Evolutionary conservation across 192 early-diverging fungal species (phyloP), one percentile per base, ranked within the genome.

Genomic region (Dissophora globulifera): DNA sequence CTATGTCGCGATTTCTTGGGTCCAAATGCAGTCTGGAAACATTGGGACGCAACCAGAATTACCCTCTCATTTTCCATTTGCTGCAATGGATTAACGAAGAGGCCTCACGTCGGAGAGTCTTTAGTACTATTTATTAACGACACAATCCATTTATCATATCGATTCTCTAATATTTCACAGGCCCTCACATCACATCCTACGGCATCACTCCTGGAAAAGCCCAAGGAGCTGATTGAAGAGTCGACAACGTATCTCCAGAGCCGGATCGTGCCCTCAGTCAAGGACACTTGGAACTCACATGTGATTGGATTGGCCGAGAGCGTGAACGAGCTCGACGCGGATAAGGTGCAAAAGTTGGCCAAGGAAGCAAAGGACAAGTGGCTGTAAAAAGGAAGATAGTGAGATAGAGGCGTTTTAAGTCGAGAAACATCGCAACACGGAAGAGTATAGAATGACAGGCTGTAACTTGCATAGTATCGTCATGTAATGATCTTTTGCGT

Each of bases 361-460:
- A 76, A 76, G 63, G 72, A 76, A 22, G 52, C 29, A 58, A 76
- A 76, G 58, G 72, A 76, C 43, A 76, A 76, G 53, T 76, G 72
- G 72, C 62, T 76, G 72, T 76, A 76, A 64, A 58, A 29, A 46
- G 27, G 27, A 29, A 30, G 16, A 29, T 3, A 51, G 5, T 13
- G 27, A 51, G 17, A 38, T 41, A 48, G 13, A 61, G 50, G n/a
- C 7, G 25, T 7, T n/a, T n/a, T n/a, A n/a, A 43, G 16, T 23
- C 41, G 11, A 47, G 23, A 40, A 40, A 40, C 13, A 40, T 7
- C 38, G 38, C 38, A 40, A n/a, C n/a, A n/a, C n/a, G n/a, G n/a
- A n/a, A n/a, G n/a, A n/a, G n/a, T n/a, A n/a, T n/a, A n/a, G n/a
- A n/a, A n/a, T n/a, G n/a, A n/a, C n/a, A n/a, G n/a, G n/a, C n/a